A percentile compares a stretch with the other conserved stretches of the same genome.
phyloP scores from a whole-genome alignment of 768 basidiomycete species.

The Hemileccinum impolitum region DNA sequence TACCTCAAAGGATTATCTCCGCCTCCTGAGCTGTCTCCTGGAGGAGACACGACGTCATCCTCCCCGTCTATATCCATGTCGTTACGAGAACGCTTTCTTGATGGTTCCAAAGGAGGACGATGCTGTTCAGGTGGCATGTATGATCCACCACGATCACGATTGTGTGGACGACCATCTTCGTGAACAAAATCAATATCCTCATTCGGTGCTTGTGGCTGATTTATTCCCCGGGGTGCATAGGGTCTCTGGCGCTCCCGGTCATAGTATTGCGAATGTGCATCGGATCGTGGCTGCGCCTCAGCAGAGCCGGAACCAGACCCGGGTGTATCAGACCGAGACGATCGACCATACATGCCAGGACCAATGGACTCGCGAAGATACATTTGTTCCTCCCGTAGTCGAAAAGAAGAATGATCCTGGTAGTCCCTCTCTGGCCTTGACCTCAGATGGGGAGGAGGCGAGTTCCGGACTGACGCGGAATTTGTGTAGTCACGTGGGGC shows the following conservation, averaged over 20 bases:
- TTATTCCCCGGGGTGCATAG: conserved; percentile 52
- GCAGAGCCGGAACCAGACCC: conserved; percentile 51
- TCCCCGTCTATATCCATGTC: conserved; percentile 65
- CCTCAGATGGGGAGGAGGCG: conserved; percentile 39
- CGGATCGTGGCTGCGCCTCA: conserved; percentile 51
- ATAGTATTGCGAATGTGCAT: conserved; percentile 44
- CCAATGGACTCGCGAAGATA: conserved; percentile 33
- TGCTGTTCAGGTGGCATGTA: conserved; percentile 35
- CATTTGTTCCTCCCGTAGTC: conserved; percentile 26
- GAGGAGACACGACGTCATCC: conserved; percentile 41
- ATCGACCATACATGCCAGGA: conserved; percentile 28
- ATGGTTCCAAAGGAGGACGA: conserved; percentile 40
- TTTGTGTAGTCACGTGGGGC: conserved; percentile 30
- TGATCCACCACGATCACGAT: conserved; percentile 32
- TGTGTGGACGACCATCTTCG: conserved; percentile 47
- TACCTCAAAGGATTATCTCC: conserved; percentile 33
- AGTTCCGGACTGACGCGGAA: conserved; percentile 34
- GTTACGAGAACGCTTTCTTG: conserved; percentile 55
- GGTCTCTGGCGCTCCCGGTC: conserved; percentile 47
- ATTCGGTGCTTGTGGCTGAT: conserved; percentile 34
- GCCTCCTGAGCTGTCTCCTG: conserved; percentile 26
- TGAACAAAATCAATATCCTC: conserved; percentile 53
- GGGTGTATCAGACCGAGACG: conserved; percentile 57
- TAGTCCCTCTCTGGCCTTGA: conserved; percentile 34
- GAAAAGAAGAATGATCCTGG: conserved; percentile 29